Conservation (phyloP, 768 basidiomycete genomes). For the Lactarius trivialis region DNA sequence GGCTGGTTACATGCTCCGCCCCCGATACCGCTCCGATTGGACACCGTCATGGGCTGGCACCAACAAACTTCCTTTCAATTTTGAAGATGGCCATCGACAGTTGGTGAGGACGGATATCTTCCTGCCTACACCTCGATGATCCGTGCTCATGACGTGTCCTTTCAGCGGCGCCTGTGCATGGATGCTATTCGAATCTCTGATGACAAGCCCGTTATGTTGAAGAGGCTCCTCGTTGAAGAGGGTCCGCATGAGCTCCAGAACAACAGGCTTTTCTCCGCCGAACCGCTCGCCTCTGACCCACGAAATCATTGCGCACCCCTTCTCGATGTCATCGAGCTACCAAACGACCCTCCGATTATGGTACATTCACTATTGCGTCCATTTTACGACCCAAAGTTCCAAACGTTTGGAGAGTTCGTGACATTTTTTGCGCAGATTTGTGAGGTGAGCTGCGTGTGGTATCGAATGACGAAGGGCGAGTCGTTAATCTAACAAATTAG, state of each 20-base stretch:
- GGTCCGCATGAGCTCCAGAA: slow-evolving; percentile 17
- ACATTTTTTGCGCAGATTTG: slow-evolving; percentile 32
- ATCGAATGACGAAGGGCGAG: background rate
- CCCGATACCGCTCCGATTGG: slow-evolving; percentile 9
- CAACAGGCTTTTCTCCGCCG: slow-evolving; percentile 10
- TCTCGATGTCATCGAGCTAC: slow-evolving; percentile 24
- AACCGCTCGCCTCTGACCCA: slow-evolving; percentile 24
- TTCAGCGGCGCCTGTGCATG: slow-evolving; percentile 8
- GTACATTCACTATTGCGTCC: slow-evolving; percentile 31
- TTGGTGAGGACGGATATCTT: background rate
- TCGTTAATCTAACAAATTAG: background rate
- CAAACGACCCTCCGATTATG: slow-evolving; percentile 23
- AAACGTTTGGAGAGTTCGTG: slow-evolving; percentile 33
- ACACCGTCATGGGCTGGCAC: slow-evolving; percentile 9
- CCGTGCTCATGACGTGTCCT: background rate
- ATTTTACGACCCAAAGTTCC: slow-evolving; percentile 28
- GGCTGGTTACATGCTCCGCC: slow-evolving; percentile 8
- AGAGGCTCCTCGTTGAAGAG: background rate
- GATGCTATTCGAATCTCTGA: slow-evolving; percentile 18
- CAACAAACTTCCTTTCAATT: background rate
- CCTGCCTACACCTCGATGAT: background rate
- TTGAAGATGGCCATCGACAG: slow-evolving; percentile 15
- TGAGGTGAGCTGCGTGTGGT: slow-evolving; percentile 26
- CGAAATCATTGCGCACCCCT: slow-evolving; percentile 28
- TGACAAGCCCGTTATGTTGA: slow-evolving; percentile 9